Evolutionary conservation across 1,284 basidiomycete species (phyloP), one percentile per base, ranked within the genome.

Genomic region (Trametes sp.): DNA sequence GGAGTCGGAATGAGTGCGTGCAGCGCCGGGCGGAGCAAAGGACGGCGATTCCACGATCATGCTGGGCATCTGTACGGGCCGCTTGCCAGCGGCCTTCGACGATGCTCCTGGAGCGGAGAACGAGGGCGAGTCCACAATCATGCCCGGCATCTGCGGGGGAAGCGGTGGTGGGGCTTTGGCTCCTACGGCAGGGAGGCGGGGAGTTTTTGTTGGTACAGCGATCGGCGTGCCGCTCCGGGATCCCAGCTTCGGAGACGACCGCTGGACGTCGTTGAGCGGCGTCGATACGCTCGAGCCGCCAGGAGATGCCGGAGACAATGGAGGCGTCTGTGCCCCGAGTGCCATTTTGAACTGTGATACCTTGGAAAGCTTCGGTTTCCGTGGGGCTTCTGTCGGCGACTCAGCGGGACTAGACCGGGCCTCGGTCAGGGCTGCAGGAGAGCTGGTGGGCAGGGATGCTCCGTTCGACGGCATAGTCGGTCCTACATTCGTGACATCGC

Each of bases 401-500:
- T 44, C 42, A 42, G 31, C 36, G 35, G 9, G 2, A 21, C 23
- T 21, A 31, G 21, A 16, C 44, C 31, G 1, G 8, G 6, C 49
- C 6, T 46, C 28, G 38, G 11, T 46, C 11, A 45, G 1, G 19
- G 59, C 5, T 3, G 44, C 23, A 6, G 50, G 29, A 4, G 38
- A 19, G 42, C 28, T 33, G 16, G 35, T 11, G 28, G 31, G 23
- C 6, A 38, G 14, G n/a, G 31, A 1, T 26, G 19, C 16, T n/a
- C 26, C 24, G 28, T 48, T 60, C 7, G 70, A 19, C 8, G 52
- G 42, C 1, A 68, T 46, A 29, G 51, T 57, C 13, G 69, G 72
- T 11, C 88, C 88, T 11, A 82, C 71, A 67, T 92, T 90, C 45
- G 84, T 82, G 10, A 88, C 76, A 53, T 85, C 80, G 29, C 87